A percentile compares a stretch with the other conserved stretches of the same genome.
These are phyloP conservation scores for Heimioporus sp. DNA, from an alignment of 768 basidiomycete genomes.

Conservation along the genomic window DNA sequence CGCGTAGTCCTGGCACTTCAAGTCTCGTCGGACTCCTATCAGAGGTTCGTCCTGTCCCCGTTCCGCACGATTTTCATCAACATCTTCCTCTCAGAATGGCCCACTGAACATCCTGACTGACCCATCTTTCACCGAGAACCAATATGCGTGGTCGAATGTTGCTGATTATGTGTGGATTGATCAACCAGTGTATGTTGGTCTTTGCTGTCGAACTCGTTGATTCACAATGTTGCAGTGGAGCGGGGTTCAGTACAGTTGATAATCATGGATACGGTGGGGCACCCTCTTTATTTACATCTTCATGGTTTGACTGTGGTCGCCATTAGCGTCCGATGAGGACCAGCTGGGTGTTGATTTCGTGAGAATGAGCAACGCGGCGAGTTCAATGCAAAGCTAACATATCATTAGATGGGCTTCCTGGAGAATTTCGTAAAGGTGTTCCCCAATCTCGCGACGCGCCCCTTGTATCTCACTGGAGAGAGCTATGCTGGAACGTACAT, in stretches of 20 bases:
- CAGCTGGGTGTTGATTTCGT: no score
- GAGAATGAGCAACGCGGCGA: no score
- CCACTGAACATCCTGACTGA: slow-evolving; percentile 56
- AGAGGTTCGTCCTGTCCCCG: slow-evolving; percentile 41
- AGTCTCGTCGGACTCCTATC: slow-evolving; percentile 61
- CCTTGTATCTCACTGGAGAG: no score
- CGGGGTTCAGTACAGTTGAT: not conserved
- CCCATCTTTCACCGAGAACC: slow-evolving; percentile 46
- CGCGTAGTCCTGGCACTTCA: slow-evolving; percentile 58
- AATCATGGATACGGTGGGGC: not conserved
- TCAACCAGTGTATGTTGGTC: slow-evolving; percentile 52
- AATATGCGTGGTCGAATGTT: slow-evolving; percentile 54
- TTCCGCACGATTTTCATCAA: not conserved
- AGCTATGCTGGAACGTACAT: slow-evolving; percentile 74
- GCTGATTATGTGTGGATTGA: slow-evolving; percentile 66
- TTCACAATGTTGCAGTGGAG: not conserved
- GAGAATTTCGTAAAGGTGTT: slow-evolving; percentile 71
- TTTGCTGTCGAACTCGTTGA: not conserved
- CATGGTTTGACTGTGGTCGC: no score
- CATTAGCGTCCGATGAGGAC: not conserved
- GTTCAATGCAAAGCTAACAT: no score
- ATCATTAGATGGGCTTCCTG: slow-evolving; percentile 71
- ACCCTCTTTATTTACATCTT: no score
- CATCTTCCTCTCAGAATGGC: slow-evolving; percentile 48
- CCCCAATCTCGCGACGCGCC: slow-evolving; percentile 60